Evolutionary conservation across 129 eudicot genomes (phyloP).

Genomic region (Scalesia atractyloides): DNA sequence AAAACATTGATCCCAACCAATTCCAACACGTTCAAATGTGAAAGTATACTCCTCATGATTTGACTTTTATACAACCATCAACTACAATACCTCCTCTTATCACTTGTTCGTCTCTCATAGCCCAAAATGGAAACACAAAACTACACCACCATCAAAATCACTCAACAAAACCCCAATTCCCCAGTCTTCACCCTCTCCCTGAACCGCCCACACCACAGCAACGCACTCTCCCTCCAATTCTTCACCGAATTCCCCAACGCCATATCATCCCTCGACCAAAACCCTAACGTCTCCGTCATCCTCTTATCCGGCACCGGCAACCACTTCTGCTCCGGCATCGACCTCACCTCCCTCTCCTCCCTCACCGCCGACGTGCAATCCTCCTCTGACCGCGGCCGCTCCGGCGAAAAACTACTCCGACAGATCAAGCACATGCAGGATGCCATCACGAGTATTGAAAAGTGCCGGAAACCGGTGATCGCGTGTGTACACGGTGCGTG

Average conservation of each 20-base stretch:
- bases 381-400: slow-evolving; percentile 46
- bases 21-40: no score
- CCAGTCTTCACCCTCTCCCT: slow-evolving; percentile 49
- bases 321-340: slow-evolving; percentile 90
- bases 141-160: slow-evolving; percentile 49
- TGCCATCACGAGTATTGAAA: slow-evolving; percentile 66
- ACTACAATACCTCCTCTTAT: no score
- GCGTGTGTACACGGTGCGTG: slow-evolving; percentile 77
- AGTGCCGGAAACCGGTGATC: slow-evolving; percentile 86
- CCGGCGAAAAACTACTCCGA: slow-evolving; percentile 51
- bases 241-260: slow-evolving; percentile 78
- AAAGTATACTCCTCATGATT: no score
- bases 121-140: slow-evolving; percentile 34
- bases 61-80: no score
- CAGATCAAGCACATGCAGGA: slow-evolving; percentile 54
- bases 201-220: slow-evolving; percentile 51
- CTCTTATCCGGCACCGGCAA: slow-evolving; percentile 61
- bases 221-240: slow-evolving; percentile 53
- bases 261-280: slow-evolving; percentile 59
- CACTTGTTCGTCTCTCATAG: no score
- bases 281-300: slow-evolving; percentile 63
- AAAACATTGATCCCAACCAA: no score
- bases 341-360: slow-evolving; percentile 42
- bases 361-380: not conserved
- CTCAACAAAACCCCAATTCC: slow-evolving; percentile 38